Evolutionary conservation across 192 early-diverging fungal genomes (phyloP).

Genomic region (Dimargaris cristalligena): DNA sequence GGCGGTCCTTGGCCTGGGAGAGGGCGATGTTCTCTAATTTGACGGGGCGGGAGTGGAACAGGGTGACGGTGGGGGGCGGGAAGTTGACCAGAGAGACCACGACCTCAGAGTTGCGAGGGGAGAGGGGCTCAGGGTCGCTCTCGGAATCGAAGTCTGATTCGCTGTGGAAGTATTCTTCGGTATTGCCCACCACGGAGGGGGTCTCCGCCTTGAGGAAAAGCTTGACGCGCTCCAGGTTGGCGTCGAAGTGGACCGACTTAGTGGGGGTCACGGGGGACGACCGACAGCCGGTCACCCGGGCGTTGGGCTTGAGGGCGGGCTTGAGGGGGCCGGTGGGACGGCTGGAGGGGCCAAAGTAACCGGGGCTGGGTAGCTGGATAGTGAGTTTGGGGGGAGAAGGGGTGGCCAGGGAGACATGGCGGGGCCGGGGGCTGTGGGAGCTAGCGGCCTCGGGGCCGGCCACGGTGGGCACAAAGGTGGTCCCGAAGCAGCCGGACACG

Average conservation of each 20-base stretch:
- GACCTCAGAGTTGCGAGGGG: slow-evolving; percentile 5
- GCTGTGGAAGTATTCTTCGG: slow-evolving; percentile 18
- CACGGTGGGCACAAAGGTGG: not conserved
- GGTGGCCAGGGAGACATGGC: not conserved
- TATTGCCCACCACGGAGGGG: slow-evolving; percentile 30
- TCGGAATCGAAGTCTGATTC: not conserved
- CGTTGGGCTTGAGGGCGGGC: not conserved
- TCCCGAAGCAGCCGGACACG: slow-evolving; percentile 2
- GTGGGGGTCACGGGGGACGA: slow-evolving; percentile 23
- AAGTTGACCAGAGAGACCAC: slow-evolving; percentile 21
- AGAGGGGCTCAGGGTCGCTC: not conserved
- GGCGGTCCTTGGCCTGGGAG: slow-evolving; percentile 28
- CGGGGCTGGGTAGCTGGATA: not conserved
- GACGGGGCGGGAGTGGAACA: slow-evolving; percentile 31
- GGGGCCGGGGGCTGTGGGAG: not conserved
- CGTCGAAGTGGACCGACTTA: slow-evolving; percentile 49
- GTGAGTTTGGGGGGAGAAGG: not conserved
- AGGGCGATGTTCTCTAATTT: slow-evolving; percentile 38
- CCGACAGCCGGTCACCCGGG: slow-evolving; percentile 12
- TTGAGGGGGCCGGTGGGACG: slow-evolving; percentile 12
- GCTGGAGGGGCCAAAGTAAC: not conserved
- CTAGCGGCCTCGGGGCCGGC: not conserved
- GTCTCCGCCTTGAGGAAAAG: slow-evolving; percentile 53
- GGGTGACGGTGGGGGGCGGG: slow-evolving; percentile 21
- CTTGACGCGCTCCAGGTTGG: slow-evolving; percentile 48